These are phyloP conservation scores for Domatiomyces catenatus DNA, from an alignment of 2,329 filamentous ascomycete species.

Conservation along the genomic window DNA sequence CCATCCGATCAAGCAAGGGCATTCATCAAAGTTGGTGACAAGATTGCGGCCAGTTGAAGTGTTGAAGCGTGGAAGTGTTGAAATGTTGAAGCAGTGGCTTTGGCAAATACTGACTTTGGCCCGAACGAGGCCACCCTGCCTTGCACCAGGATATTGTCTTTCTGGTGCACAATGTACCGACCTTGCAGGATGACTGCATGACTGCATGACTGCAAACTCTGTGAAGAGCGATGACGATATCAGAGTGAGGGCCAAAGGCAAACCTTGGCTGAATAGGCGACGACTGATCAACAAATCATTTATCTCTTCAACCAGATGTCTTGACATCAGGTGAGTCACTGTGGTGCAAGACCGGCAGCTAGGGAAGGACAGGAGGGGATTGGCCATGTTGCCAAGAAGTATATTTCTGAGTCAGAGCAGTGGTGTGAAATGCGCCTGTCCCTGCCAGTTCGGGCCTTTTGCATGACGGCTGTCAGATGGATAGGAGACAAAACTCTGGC, in stretches of 20 bases:
- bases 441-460: too few species aligned
- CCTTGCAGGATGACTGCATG: slow-evolving; percentile 50
- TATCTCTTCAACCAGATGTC: neutral
- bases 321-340: neutral
- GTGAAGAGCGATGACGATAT: neutral
- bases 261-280: slow-evolving; percentile 21
- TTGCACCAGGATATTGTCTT: slow-evolving; percentile 43
- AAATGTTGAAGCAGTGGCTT: slow-evolving; percentile 31
- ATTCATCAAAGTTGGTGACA: neutral
- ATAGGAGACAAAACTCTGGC: neutral
- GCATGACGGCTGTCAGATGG: too few species aligned
- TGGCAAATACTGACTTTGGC: slow-evolving; percentile 36
- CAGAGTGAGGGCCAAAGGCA: slow-evolving; percentile 2
- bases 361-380: slow-evolving; percentile 4
- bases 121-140: slow-evolving; percentile 50
- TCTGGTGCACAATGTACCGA: slow-evolving; percentile 48
- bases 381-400: slow-evolving; percentile 5
- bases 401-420: neutral
- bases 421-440: too few species aligned
- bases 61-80: slow-evolving; percentile 3
- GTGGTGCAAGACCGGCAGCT: neutral
- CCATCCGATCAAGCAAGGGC: neutral
- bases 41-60: neutral
- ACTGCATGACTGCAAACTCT: slow-evolving; percentile 31
- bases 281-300: too few species aligned